A percentile compares a stretch with the other conserved stretches of the same genome.
These are phyloP conservation scores for Puccinia horiana DNA, from an alignment of 1,284 basidiomycete species.

Conservation along the genomic window DNA sequence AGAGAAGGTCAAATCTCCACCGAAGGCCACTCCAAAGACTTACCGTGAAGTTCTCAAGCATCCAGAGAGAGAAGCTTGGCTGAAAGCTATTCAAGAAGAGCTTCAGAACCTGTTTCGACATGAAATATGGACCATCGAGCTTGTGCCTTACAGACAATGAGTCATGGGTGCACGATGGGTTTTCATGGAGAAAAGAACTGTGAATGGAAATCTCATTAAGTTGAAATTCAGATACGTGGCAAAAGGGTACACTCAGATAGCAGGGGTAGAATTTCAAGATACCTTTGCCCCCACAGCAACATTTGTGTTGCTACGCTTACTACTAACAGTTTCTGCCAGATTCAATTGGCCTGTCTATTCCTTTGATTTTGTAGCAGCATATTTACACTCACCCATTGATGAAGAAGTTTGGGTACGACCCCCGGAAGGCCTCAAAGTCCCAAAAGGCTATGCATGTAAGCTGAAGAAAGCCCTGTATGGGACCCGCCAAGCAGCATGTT, in stretches of 20 bases:
- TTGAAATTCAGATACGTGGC: not conserved
- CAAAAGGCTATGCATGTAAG: not conserved
- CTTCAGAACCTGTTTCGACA: not conserved
- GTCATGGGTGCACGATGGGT: not conserved
- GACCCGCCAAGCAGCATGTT: slow-evolving; percentile 5
- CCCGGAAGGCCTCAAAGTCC: not conserved
- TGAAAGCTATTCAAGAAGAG: slow-evolving; percentile 2
- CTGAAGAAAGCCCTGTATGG: slow-evolving; percentile 23
- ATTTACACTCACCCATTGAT: not conserved
- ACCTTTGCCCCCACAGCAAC: slow-evolving; percentile 36
- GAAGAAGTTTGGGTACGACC: slow-evolving; percentile 14
- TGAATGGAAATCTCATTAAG: not conserved
- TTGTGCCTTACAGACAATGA: not conserved
- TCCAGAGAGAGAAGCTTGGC: slow-evolving; percentile 1
- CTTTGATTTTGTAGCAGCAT: slow-evolving; percentile 41
- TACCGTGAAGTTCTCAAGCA: not conserved
- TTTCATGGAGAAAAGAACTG: not conserved
- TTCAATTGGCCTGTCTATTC: too few relatives aligned
- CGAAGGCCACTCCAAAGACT: not conserved
- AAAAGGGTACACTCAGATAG: not conserved
- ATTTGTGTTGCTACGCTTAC: slow-evolving; percentile 4
- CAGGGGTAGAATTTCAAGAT: slow-evolving; percentile 3
- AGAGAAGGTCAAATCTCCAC: not conserved
- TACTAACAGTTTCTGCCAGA: slow-evolving; percentile 3
- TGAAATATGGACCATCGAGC: not conserved